Evolutionary conservation across 2,329 filamentous ascomycete species (phyloP), one percentile per base, ranked within the genome.

Genomic region (Ophiosphaerella narmari): DNA sequence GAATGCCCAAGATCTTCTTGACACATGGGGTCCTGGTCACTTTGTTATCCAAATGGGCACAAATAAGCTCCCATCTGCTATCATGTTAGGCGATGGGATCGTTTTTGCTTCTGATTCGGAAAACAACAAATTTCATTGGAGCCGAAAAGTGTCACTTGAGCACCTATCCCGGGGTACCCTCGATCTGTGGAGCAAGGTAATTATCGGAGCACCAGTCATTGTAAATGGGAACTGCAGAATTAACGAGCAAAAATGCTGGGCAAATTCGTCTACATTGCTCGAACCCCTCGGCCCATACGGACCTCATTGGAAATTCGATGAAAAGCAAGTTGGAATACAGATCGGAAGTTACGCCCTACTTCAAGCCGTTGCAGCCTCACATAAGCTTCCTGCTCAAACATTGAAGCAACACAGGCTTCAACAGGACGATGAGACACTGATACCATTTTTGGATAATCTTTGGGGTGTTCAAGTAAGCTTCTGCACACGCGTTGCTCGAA

Each of bases 401-500:
- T 12, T 50, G 16, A 52, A 53, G 18, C 24, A 54, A 13, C 11
- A 26, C 18, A 26, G 31, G 4, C n/a, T 50, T n/a, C 36, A 41
- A n/a, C 43, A 47, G 12, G 39, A 50, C 2, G 41, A 48, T n/a
- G 39, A 43, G 5, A 34, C 21, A 2, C 9, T 47, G 2, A 9
- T 55, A 21, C 39, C 37, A 3, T 44, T 45, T 36, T 29, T 59
- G n/a, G 32, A 60, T 12, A 23, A 18, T 3, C 18, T 43, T 24
- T 64, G 54, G 43, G 57, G 55, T 2, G 47, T 65, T 13, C 60
- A 63, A 46, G 44, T 65, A 6, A 65, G 60, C 50, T 54, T 53
- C 38, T 64, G 62, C 38, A 65, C 60, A 11, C 50, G 57, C 8
- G 42, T 65, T 41, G 48, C 59, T 7, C 31, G 57, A 14, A 50